Evolutionary conservation across 257 asterid genomes (phyloP).

Genomic region (Verbascum thapsus): DNA sequence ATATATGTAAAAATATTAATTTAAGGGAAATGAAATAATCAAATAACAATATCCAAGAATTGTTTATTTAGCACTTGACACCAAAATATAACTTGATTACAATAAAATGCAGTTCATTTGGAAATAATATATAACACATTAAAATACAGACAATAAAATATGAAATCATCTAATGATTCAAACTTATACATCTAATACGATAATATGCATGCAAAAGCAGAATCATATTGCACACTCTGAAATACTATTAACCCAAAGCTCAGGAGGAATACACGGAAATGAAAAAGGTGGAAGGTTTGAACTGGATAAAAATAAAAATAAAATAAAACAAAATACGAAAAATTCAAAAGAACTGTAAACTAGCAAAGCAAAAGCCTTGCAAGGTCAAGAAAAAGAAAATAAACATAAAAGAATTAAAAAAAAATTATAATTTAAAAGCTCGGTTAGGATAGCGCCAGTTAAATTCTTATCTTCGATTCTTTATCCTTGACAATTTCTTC

Average conservation of each 20-base stretch:
- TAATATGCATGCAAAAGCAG: not conserved
- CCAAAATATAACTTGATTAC: not conserved
- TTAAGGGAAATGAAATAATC: too few species aligned
- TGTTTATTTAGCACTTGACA: too few species aligned
- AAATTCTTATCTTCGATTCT: too few species aligned
- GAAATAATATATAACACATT: not conserved
- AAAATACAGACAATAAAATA: not conserved
- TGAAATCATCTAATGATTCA: too few species aligned
- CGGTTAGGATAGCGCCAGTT: slow-evolving; percentile 39
- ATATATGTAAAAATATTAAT: too few species aligned
- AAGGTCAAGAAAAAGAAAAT: slow-evolving; percentile 51
- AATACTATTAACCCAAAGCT: slow-evolving; percentile 39
- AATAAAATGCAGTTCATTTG: not conserved
- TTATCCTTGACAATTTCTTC: slow-evolving; percentile 13
- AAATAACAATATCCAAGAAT: too few species aligned
- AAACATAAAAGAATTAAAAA: not conserved
- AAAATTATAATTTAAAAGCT: slow-evolving; percentile 30
- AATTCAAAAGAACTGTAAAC: not conserved
- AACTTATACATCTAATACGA: not conserved
- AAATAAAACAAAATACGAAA: not conserved
- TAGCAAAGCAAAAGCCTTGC: slow-evolving; percentile 37
- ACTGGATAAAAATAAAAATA: not conserved
- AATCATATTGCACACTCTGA: not conserved
- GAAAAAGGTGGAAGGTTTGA: slow-evolving; percentile 30
- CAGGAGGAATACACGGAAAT: slow-evolving; percentile 44